Conservation (phyloP, 2,329 filamentous ascomycete species). For the Colletotrichum sp. region DNA sequence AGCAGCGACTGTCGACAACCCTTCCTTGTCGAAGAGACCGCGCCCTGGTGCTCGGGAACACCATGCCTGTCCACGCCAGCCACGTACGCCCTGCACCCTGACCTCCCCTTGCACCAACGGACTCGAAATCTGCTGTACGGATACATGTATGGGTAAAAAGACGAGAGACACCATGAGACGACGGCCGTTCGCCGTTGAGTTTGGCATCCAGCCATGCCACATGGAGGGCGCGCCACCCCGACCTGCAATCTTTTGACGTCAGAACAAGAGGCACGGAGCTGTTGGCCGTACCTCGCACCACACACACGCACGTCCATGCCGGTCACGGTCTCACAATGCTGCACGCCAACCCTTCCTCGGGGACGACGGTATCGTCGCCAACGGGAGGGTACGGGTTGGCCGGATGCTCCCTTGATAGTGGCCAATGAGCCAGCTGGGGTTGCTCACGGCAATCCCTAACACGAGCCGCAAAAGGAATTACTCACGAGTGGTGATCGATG, state of each 20-base stretch:
- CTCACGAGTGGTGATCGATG: background rate
- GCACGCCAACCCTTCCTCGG: background rate
- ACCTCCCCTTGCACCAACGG: conserved; percentile 9
- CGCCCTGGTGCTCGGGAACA: conserved; percentile 14
- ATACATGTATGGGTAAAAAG: conserved; percentile 5
- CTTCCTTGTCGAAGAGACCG: conserved; percentile 14
- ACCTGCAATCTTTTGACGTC: background rate
- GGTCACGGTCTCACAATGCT: background rate
- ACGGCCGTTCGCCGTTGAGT: background rate
- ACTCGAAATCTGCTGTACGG: conserved; percentile 5
- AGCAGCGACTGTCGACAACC: conserved; percentile 11
- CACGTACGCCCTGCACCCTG: conserved; percentile 17
- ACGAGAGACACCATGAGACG: conserved; percentile 13
- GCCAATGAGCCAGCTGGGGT: background rate
- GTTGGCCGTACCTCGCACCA: background rate
- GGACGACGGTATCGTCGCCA: background rate
- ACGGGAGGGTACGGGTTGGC: background rate
- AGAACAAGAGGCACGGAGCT: background rate
- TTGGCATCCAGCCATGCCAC: background rate
- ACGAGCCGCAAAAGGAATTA: background rate
- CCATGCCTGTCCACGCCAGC: conserved; percentile 11
- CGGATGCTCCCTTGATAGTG: background rate
- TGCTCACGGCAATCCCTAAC: background rate
- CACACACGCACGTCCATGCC: background rate
- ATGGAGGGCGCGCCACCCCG: background rate